phyloP scores from a whole-genome alignment of 2,329 filamentous ascomycete genomes.

The Hypoxylon sp. region DNA sequence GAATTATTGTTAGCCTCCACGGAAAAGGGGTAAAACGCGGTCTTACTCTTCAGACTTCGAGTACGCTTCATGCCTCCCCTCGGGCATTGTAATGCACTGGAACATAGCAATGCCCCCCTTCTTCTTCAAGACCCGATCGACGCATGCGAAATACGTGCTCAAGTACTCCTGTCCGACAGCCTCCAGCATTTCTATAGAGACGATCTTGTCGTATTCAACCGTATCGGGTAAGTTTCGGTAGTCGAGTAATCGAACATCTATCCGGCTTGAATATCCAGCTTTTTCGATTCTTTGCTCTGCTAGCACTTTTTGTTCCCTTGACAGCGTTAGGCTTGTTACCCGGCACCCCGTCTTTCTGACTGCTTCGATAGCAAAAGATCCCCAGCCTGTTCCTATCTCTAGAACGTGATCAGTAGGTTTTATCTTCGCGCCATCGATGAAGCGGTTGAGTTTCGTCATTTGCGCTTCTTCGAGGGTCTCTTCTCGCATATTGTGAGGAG shows the following conservation, averaged over 20 bases:
- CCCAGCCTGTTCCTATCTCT: slow-evolving; percentile 84
- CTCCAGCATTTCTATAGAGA: slow-evolving; percentile 85
- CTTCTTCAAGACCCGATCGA: slow-evolving; percentile 75
- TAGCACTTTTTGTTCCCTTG: slow-evolving; percentile 76
- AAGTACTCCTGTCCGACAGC: slow-evolving; percentile 79
- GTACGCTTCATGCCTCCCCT: slow-evolving; percentile 76
- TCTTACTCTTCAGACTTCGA: slow-evolving; percentile 74
- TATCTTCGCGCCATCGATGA: slow-evolving; percentile 76
- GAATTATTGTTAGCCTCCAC: neutral
- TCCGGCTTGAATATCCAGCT: slow-evolving; percentile 72
- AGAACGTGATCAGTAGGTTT: slow-evolving; percentile 77
- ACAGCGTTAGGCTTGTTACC: slow-evolving; percentile 78
- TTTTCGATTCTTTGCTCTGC: slow-evolving; percentile 75
- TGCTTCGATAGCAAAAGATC: slow-evolving; percentile 79
- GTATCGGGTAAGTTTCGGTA: slow-evolving; percentile 74
- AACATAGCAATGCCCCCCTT: slow-evolving; percentile 78
- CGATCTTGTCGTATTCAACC: slow-evolving; percentile 76
- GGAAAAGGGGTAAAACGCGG: neutral
- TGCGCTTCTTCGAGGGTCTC: slow-evolving; percentile 77
- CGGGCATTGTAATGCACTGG: slow-evolving; percentile 84
- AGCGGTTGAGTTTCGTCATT: slow-evolving; percentile 75
- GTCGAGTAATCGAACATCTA: slow-evolving; percentile 77
- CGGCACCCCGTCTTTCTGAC: slow-evolving; percentile 76
- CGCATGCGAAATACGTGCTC: slow-evolving; percentile 75
- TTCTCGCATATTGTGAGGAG: slow-evolving; percentile 58